Evolutionary conservation across 2,329 filamentous ascomycete genomes (phyloP).

Genomic region (Teratosphaeria epicoccoides): DNA sequence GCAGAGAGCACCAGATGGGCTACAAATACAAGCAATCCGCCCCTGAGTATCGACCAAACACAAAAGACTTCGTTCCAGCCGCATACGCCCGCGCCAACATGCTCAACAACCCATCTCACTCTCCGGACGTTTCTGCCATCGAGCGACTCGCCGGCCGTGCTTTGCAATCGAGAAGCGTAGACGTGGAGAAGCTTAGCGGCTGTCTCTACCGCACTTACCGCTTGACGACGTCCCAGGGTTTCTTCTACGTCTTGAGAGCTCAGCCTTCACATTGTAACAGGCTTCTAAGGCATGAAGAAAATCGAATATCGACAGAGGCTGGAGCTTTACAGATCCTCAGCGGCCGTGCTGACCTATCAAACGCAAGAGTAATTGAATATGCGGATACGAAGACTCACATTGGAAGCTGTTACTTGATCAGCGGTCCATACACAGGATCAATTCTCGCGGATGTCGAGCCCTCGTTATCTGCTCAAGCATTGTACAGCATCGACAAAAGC

Average conservation of each 20-base stretch:
- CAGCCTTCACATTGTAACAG: conserved; percentile 28
- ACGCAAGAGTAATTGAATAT: conserved; percentile 32
- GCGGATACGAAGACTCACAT: conserved; percentile 9
- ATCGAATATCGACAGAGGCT: conserved; percentile 30
- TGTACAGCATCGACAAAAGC: conserved; percentile 30
- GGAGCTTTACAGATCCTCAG: conserved; percentile 29
- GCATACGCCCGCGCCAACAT: conserved; percentile 1
- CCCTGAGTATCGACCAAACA: background rate
- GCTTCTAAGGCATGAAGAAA: conserved; percentile 34
- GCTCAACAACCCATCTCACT: conserved; percentile 6
- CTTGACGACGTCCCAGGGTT: conserved; percentile 29
- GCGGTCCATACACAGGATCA: conserved; percentile 19
- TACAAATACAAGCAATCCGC: background rate
- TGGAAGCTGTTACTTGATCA: conserved; percentile 19
- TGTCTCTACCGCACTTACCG: conserved; percentile 33
- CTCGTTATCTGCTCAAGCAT: conserved; percentile 26
- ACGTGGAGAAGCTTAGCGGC: conserved; percentile 16
- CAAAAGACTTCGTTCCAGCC: background rate
- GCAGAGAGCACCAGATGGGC: background rate
- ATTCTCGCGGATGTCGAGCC: conserved; percentile 19
- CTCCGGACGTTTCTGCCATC: conserved; percentile 16
- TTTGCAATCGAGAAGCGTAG: conserved; percentile 18
- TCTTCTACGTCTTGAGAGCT: conserved; percentile 32
- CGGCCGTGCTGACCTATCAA: conserved; percentile 26
- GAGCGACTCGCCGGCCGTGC: conserved; percentile 16